Base-by-base conservation (phyloP, 2,329 filamentous ascomycete genomes). In the Talaromyces sp. region DNA sequence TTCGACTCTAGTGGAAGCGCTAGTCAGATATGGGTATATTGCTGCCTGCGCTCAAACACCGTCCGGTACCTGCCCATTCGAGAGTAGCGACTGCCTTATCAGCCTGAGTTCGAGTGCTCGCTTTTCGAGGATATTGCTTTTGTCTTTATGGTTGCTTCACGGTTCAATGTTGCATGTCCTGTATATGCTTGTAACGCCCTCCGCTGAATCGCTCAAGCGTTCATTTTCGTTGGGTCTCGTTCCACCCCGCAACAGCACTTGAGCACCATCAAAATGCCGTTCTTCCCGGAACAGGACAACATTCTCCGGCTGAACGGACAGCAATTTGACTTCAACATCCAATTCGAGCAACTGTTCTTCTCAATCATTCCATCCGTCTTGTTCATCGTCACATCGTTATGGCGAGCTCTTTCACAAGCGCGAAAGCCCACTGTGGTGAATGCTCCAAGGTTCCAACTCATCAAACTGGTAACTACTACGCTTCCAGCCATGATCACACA, bases 311-410 rank as follows among this genome's bases (percentile, higher is more conserved):
- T 52, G 14, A 37, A 70, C 71, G 23, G n/a, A 5, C 42, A 61
- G 58, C 31, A 54, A 21, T 79, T 80, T 63, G 78, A 80, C 62
- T 80, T 80, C 65, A 78, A 77, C 33, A 70, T 80, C 48, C 69
- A 80, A 16, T 80, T 80, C 61, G 77, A 80, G 64, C 77, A 80
- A 60, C 70, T 71, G 2, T 74, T 80, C 42, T 69, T 80, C 42
- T 69, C 70, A 11, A 70, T 77, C 23, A 64, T 76, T 9, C 77
- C 77, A n/a, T 67, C 76, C 48, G 65, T 68, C 2, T 64, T 79
- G 48, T 71, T 77, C 44, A 61, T 54, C 9, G 14, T 61, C 16
- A 40, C 48, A n/a, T 50, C 58, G 40, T 63, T 69, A 70, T 73
- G 70, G 70, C 69, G 70, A 16, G 68, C 68, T 9, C 16, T 69